A percentile compares a stretch with the other conserved stretches of the same genome.
Conservation (phyloP, 2,329 filamentous ascomycete genomes). For the Malbranchea zuffiana region DNA sequence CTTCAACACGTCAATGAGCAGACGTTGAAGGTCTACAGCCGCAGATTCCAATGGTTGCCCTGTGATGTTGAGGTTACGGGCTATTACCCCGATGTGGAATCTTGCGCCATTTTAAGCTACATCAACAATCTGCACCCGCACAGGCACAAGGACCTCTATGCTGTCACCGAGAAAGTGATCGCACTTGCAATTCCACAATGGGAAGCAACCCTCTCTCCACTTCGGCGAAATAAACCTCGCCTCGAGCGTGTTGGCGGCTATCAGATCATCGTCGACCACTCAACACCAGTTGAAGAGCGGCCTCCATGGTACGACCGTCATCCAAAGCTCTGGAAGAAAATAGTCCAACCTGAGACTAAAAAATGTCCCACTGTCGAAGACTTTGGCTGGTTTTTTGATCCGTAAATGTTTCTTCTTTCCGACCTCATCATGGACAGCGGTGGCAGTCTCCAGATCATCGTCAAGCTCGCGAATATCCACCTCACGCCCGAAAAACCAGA, state of each 20-base stretch:
- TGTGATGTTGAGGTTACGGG: conserved; percentile 26
- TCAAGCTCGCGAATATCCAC: conserved; percentile 53
- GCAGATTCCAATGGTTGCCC: conserved; percentile 40
- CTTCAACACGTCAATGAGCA: too few species aligned
- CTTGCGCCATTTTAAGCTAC: conserved; percentile 29
- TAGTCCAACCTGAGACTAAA: neutral
- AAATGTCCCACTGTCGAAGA: neutral
- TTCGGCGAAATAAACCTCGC: neutral
- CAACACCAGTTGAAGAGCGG: too few species aligned
- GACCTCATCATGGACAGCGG: neutral
- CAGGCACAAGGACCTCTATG: conserved; percentile 26
- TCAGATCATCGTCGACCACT: too few species aligned
- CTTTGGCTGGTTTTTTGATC: neutral
- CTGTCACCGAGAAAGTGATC: conserved; percentile 30
- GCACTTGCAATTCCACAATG: conserved; percentile 36
- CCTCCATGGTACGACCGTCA: too few species aligned
- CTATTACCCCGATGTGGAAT: conserved; percentile 6
- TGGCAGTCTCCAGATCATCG: conserved; percentile 46
- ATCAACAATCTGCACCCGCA: conserved; percentile 37
- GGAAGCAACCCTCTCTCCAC: conserved; percentile 26
- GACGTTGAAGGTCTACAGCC: conserved; percentile 16
- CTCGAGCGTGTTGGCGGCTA: neutral
- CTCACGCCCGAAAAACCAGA: conserved; percentile 48
- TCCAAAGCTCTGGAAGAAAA: too few species aligned
- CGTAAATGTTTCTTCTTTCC: neutral